phyloP scores from a whole-genome alignment of 2,329 filamentous ascomycete genomes.

The Pyrenochaeta sp. region DNA sequence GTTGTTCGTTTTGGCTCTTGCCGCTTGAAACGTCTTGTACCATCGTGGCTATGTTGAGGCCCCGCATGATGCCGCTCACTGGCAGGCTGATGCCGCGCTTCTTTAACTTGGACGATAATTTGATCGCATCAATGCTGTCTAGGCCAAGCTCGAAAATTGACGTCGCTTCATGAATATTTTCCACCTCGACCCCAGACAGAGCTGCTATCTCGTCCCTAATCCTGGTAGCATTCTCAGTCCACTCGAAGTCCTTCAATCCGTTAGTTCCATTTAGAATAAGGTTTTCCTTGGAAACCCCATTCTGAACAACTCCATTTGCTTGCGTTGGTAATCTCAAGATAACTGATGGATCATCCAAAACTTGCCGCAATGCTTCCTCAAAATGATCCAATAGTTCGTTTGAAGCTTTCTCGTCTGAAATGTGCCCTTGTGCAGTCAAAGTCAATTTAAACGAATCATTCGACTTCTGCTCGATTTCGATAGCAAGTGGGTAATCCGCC shows the following conservation, averaged over 20 bases:
- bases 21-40: constrained; percentile 34
- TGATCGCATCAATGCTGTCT: constrained; percentile 92
- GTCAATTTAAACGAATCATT: constrained; percentile 63
- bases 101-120: constrained; percentile 76
- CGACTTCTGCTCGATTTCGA: constrained; percentile 71
- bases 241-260: constrained; percentile 58
- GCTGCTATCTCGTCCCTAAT: constrained; percentile 70
- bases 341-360: constrained; percentile 45
- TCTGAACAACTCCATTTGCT: neutral
- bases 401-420: constrained; percentile 48
- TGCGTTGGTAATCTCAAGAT: constrained; percentile 15
- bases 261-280: neutral
- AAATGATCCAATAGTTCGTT: constrained; percentile 56
- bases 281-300: neutral
- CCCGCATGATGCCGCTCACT: constrained; percentile 80
- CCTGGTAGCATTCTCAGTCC: constrained; percentile 62
- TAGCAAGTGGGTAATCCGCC: constrained; percentile 78
- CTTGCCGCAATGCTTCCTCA: constrained; percentile 47
- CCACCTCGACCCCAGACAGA: constrained; percentile 64
- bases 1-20: neutral
- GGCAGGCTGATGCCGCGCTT: constrained; percentile 67
- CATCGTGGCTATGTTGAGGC: constrained; percentile 73
- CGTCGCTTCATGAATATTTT: constrained; percentile 64
- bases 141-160: constrained; percentile 84
- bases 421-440: constrained; percentile 65